Percentiles rank a stretch among this genome's conserved stretches.
phyloP scores from a whole-genome alignment of 768 basidiomycete species.

The Tulasnella sp. region DNA sequence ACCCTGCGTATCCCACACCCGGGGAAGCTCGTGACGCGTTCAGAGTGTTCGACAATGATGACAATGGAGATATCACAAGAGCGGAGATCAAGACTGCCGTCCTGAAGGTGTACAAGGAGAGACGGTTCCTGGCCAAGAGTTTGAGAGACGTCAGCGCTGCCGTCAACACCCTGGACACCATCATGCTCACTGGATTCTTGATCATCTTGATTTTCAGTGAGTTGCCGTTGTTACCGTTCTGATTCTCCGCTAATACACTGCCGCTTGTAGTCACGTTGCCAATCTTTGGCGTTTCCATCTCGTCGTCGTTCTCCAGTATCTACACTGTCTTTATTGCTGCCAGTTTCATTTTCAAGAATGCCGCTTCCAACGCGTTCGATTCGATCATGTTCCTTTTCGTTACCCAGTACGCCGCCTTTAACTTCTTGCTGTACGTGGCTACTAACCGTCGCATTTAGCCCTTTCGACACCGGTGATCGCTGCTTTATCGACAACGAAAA shows the following conservation, averaged over 20 bases:
- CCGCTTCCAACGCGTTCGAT: conserved; percentile 62
- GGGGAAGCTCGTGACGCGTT: conserved; percentile 54
- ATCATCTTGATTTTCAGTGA: conserved; percentile 50
- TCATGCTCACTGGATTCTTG: conserved; percentile 50
- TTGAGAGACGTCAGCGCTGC: conserved; percentile 66
- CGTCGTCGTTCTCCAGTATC: conserved; percentile 53
- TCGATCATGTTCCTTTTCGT: conserved; percentile 74
- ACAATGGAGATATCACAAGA: conserved; percentile 63
- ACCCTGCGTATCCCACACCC: conserved; percentile 49
- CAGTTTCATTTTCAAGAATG: conserved; percentile 69
- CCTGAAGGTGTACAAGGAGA: conserved; percentile 64
- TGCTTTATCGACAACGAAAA: conserved; percentile 65
- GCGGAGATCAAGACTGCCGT: conserved; percentile 61
- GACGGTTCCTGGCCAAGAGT: conserved; percentile 58
- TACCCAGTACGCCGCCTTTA: conserved; percentile 47
- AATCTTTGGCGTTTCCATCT: conserved; percentile 55
- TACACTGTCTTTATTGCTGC: conserved; percentile 52
- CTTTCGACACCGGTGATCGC: conserved; percentile 74
- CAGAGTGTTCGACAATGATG: conserved; percentile 61
- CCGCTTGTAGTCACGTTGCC: conserved; percentile 44
- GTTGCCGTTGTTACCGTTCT: not conserved
- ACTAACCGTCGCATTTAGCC: conserved; percentile 31
- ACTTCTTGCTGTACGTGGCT: not conserved
- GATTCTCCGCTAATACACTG: not conserved
- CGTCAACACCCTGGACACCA: conserved; percentile 47